A percentile compares a stretch with the other conserved stretches of the same genome.
Conservation (phyloP, 331 rosid genomes). For the Rosa hybrid region DNA sequence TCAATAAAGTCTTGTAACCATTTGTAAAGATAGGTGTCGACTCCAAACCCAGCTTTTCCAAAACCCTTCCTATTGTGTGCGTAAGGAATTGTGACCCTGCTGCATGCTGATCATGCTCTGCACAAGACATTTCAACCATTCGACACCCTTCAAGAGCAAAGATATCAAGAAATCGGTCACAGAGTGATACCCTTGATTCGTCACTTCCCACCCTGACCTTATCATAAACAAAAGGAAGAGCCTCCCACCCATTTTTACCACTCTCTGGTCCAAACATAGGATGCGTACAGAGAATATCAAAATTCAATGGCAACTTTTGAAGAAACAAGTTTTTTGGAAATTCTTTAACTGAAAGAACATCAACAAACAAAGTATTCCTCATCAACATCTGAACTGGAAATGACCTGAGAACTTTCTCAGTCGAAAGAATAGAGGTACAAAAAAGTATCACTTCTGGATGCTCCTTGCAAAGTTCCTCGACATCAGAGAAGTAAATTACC, state of each 20-base stretch:
- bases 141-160: conserved; percentile 5
- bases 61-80: background rate
- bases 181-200: background rate
- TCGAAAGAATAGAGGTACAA: background rate
- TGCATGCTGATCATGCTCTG: background rate
- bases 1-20: background rate
- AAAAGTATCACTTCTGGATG: background rate
- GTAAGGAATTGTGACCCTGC: conserved; percentile 4
- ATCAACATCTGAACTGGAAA: background rate
- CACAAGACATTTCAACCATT: conserved; percentile 5
- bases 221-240: conserved; percentile 4
- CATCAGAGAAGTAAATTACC: background rate
- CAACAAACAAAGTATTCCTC: background rate
- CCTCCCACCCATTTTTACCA: conserved; percentile 8
- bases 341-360: conserved; percentile 1
- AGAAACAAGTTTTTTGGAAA: conserved; percentile 4
- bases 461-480: background rate
- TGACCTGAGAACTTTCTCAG: conserved; percentile 1
- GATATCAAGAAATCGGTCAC: background rate
- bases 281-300: conserved; percentile 2
- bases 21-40: background rate
- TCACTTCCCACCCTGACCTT: background rate
- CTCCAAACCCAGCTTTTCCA: background rate
- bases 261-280: conserved; percentile 9
- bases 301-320: background rate